Evolutionary conservation across 2,329 filamentous ascomycete species (phyloP).

Genomic region (Tolypocladium nubicola): DNA sequence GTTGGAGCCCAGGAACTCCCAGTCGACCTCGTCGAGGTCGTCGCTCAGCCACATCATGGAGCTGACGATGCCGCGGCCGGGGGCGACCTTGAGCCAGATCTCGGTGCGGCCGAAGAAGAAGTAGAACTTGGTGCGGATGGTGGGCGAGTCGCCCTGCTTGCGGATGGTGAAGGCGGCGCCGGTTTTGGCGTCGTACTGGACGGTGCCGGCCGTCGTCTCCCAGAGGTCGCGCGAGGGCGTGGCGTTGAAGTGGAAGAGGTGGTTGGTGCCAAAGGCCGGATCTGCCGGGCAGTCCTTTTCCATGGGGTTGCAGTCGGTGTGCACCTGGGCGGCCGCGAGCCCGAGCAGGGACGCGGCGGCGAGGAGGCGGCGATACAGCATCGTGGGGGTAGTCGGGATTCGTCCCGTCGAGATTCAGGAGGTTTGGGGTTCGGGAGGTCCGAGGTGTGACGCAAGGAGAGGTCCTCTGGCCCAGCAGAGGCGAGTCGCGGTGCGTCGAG

Average conservation of each 20-base stretch:
- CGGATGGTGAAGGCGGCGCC: constrained; percentile 65
- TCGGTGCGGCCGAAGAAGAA: constrained; percentile 80
- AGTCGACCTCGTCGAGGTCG: constrained; percentile 80
- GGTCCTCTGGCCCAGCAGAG: background rate
- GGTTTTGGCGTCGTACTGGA: constrained; percentile 48
- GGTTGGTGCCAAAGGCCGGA: constrained; percentile 55
- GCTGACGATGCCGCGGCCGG: constrained; percentile 66
- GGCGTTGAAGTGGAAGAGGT: constrained; percentile 54
- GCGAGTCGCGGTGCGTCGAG: background rate
- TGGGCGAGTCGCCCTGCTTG: constrained; percentile 64
- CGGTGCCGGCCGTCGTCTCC: constrained; percentile 56
- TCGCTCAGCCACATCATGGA: constrained; percentile 77
- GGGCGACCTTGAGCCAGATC: constrained; percentile 65
- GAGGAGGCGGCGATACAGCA: constrained; percentile 13
- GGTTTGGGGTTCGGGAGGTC: no score
- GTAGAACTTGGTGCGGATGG: constrained; percentile 69
- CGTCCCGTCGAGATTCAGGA: background rate
- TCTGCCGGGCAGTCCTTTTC: constrained; percentile 58
- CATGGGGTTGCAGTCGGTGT: constrained; percentile 67
- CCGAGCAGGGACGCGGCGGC: constrained; percentile 28
- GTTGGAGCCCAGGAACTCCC: constrained; percentile 68
- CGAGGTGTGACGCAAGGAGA: background rate
- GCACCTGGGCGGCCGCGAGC: constrained; percentile 59
- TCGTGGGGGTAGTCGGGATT: background rate
- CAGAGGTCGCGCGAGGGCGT: constrained; percentile 51